Percentiles rank a stretch among this genome's conserved stretches.
Conservation (phyloP, 176 grass and related monocot genomes). For the Oryza nivara region DNA sequence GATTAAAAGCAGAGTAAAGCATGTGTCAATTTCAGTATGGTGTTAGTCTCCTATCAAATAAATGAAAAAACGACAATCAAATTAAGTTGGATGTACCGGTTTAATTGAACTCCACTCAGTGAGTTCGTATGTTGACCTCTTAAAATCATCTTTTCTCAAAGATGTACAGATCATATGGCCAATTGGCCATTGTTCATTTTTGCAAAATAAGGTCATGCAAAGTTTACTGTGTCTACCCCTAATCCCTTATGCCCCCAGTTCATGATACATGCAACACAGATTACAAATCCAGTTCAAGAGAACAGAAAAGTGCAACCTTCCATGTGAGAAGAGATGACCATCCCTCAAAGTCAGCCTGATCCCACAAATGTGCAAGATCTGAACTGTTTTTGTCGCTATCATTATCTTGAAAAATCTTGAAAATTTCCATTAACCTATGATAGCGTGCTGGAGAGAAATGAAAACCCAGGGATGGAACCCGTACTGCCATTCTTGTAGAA, state of each 20-base stretch:
- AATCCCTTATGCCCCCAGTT: background rate
- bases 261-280: background rate
- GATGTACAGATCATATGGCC: background rate
- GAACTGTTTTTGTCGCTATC: constrained; percentile 49
- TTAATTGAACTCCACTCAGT: background rate
- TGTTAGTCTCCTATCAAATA: too few species aligned
- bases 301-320: constrained; percentile 78
- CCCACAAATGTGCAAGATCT: constrained; percentile 68
- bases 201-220: background rate
- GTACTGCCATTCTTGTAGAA: constrained; percentile 84
- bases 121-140: background rate
- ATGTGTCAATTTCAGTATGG: too few species aligned
- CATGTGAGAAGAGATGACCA: constrained; percentile 88
- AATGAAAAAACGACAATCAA: background rate
- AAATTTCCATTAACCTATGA: constrained; percentile 90
- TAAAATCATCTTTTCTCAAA: background rate
- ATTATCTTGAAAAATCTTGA: constrained; percentile 78
- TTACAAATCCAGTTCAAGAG: constrained; percentile 4
- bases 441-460: constrained; percentile 98
- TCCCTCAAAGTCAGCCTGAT: constrained; percentile 93
- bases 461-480: constrained; percentile 91
- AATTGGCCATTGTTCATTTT: background rate
- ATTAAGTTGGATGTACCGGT: background rate
- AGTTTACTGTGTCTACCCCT: background rate
- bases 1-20: too few species aligned